Evolutionary conservation across 148 eudicot genomes (phyloP), one percentile per base, ranked within the genome.

Genomic region (Diospyros kaki): DNA sequence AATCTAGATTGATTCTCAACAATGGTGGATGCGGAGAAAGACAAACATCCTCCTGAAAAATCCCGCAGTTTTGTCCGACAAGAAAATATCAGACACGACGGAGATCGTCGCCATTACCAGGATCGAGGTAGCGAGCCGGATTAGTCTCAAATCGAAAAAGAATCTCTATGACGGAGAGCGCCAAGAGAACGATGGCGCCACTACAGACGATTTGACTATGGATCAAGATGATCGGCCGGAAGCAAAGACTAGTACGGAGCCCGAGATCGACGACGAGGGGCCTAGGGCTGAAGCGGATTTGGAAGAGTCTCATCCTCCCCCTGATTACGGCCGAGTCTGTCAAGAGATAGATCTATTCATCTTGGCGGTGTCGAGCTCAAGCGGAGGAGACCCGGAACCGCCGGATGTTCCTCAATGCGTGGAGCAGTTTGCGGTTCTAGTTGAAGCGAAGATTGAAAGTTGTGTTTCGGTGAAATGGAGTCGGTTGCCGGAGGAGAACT

Each of bases 281-380:
- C 28, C 28, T 10, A 59, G 13, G 42, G 39, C 11, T 1, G 68
- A 45, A 6, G 48, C 4, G 5, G 48, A 68, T 40, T 10, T 58
- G 3, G 68, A 77, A 18, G 76, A 73, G 9, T 14, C 79, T 9
- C 64, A 70, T 14, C n/a, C 68, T 58, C 80, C 84, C 17, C 86
- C 86, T 17, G 83, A 82, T 68, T 73, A 80, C 12, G 54, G 7
- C 9, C 64, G 76, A 72, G 73, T 85, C 11, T 81, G 76, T 9
- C 66, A 84, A 58, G 83, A 84, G 14, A 79, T 87, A 1, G 84
- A 83, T 61, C 68, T 61, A 64, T 87, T 69, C 54, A 81, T 84
- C 39, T 62, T 75, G 2, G 12, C 73, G 55, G 53, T 83, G 18
- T 74, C 73, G 0, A 15, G 6, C 50, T 53, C 75, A 46, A 62